These are phyloP conservation scores for Colletotrichum sp. DNA, from an alignment of 2,329 filamentous ascomycete genomes.

Conservation along the genomic window DNA sequence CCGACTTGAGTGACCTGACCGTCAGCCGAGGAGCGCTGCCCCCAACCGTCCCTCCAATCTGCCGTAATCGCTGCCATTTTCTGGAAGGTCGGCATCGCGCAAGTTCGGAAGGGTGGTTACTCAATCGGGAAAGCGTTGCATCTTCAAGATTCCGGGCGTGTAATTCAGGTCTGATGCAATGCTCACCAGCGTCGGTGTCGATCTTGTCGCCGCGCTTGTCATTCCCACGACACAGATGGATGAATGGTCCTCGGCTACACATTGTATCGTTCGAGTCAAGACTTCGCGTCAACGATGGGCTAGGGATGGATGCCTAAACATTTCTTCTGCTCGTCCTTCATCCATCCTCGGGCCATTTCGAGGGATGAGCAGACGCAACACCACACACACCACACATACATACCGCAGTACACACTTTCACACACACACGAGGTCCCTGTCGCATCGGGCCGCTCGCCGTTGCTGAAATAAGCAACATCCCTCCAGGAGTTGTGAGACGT, in stretches of 20 bases:
- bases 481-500: background rate
- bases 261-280: background rate
- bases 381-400: background rate
- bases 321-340: background rate
- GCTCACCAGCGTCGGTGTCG: background rate
- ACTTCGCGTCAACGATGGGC: background rate
- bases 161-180: background rate
- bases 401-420: too few species aligned
- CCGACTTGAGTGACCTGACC: background rate
- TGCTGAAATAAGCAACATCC: background rate
- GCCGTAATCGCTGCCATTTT: background rate
- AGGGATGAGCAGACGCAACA: background rate
- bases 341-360: background rate
- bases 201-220: background rate
- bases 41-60: background rate
- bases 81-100: background rate
- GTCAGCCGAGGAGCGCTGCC: background rate
- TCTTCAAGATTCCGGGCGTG: background rate
- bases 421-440: background rate
- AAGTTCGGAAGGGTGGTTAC: background rate
- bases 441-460: background rate
- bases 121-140: background rate
- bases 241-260: background rate
- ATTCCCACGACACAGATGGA: background rate
- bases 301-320: background rate